phyloP scores from a whole-genome alignment of 768 basidiomycete species.

The Lentinula aciculospora region DNA sequence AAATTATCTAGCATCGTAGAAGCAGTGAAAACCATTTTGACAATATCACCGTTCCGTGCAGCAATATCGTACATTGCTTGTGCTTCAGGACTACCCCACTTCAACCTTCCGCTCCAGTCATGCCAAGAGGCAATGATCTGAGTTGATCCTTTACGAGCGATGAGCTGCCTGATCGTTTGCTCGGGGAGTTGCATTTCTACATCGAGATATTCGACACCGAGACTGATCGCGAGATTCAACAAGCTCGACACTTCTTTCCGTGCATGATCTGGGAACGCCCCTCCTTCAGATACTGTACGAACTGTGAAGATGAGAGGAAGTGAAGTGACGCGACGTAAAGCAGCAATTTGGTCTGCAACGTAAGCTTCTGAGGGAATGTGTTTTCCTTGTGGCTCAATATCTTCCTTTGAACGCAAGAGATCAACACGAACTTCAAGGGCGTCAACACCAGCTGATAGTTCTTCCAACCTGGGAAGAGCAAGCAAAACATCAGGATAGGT shows the following conservation, averaged over 20 bases:
- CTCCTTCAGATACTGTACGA: conserved; percentile 83
- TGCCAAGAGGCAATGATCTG: conserved; percentile 92
- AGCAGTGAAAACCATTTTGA: conserved; percentile 92
- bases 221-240: conserved; percentile 68
- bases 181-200: conserved; percentile 78
- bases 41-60: conserved; percentile 70
- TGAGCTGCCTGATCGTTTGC: conserved; percentile 52
- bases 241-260: conserved; percentile 69
- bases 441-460: conserved; percentile 78
- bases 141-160: conserved; percentile 60
- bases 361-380: conserved; percentile 64
- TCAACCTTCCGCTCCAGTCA: conserved; percentile 83
- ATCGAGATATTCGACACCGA: conserved; percentile 91
- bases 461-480: conserved; percentile 62
- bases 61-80: conserved; percentile 68
- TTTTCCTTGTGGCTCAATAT: conserved; percentile 39
- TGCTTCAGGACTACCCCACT: conserved; percentile 68
- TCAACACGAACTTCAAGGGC: conserved; percentile 95
- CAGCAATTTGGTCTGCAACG: conserved; percentile 76
- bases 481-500: conserved; percentile 86
- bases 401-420: conserved; percentile 53
- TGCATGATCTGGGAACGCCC: conserved; percentile 80
- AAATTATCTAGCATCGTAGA: conserved; percentile 72
- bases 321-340: conserved; percentile 66
- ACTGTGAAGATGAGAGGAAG: conserved; percentile 93